Base-by-base conservation (phyloP, 805 yeast species). In the Saturnispora bothae region DNA sequence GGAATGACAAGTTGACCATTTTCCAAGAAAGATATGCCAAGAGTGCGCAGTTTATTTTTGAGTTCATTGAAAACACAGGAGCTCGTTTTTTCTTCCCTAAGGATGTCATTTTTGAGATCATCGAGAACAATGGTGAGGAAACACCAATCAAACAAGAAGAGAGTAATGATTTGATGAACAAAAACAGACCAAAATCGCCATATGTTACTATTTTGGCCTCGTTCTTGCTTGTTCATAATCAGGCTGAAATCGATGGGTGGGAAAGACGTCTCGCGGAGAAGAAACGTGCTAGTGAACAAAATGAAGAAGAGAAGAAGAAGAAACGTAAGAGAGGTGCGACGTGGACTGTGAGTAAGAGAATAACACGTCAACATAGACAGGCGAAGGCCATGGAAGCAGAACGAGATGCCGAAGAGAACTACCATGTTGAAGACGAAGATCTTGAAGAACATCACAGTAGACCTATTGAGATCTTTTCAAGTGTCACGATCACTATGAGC, bases 21-120 rank as follows among this genome's bases (percentile, higher is more conserved):
- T 81, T 82, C 49, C 94, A 83, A 50, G 88, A 79, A 47, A 70
- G 76, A 53, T 82, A 81, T 49, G 61, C 73, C 17, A 55, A 69
- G 27, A 73, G 74, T 48, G 85, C 94, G 1, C 80, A 83, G 38
- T 54, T 92, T 28, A 78, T 86, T 5, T 78, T 89, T 55, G 98
- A 92, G 56, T 89, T 77, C 60, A 69, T 70, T 20, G 97, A 92
- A 49, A 78, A 77, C 53, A 73, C 92, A 0, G 69, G 78, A 33
- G 78, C 78, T 6, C 68, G 97, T 41, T 89, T 71, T 50, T 61
- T 70, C 41, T 53, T 89, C 1, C 96, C 97, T 0, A 77, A 77
- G 46, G 73, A 84, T 44, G 71, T 94, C 1, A 69, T 89, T 3
- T 63, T 81, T 42, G 96, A 88, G 58, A 63, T 71, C 1, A 31